Base-by-base conservation (phyloP, 2,329 filamentous ascomycete species). In the Fusarium nematophilum region DNA sequence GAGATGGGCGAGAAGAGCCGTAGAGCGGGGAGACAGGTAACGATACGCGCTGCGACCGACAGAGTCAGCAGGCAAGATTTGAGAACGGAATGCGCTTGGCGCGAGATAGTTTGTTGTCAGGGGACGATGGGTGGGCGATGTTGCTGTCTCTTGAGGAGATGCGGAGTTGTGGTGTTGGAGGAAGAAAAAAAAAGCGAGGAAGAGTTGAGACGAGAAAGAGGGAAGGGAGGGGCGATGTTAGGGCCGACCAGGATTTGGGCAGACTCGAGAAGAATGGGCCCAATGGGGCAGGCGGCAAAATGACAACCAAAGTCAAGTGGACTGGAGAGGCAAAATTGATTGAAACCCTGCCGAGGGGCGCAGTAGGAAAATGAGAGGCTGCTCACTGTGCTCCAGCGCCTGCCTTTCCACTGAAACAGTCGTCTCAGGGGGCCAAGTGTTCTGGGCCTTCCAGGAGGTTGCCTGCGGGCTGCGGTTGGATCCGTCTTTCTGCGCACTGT, bases 21-120 rank as follows among this genome's bases (percentile, higher is more conserved):
- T 42, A 50, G 44, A 40, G 31, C 27, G 42, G 63, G 57, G 52
- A 34, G 33, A 26, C 40, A 27, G 30, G 37, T 25, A 52, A 59
- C 47, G 40, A 65, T 52, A 37, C 57, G 68, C 66, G 63, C 68
- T 70, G 68, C 67, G 68, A 69, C 68, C 57, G 48, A 54, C 36
- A 43, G 39, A 70, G 68, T 68, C 68, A 66, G 52, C 65, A 70
- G 66, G 62, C 62, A 61, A 61, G 45, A 59, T 26, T 31, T 51
- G 53, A 30, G 31, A 55, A 34, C 18, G 48, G 53, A 29, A 44
- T 67, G 60, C 66, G 64, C 66, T 61, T 44, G 50, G 54, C 64
- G 62, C 62, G 59, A 57, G 44, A 55, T 21, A 48, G 34, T 30
- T 29, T 29, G 34, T 47, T 31, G 38, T 53, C 39, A 52, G 55